Percentiles rank a stretch among this genome's conserved stretches.
These are phyloP conservation scores for Diaporthe destruens DNA, from an alignment of 2,329 filamentous ascomycete genomes.

Conservation along the genomic window DNA sequence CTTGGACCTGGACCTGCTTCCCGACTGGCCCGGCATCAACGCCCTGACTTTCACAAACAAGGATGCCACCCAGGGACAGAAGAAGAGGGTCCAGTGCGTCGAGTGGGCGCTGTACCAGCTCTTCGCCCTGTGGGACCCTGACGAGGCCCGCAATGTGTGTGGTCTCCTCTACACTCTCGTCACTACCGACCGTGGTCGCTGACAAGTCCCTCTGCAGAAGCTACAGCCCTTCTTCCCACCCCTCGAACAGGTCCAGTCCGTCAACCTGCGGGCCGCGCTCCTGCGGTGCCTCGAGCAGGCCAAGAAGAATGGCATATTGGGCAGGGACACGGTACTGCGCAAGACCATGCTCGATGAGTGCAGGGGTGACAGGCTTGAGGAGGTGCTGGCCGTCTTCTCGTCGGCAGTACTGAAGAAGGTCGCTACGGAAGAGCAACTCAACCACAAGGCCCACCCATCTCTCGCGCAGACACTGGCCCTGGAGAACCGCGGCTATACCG, in stretches of 20 bases:
- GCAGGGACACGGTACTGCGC: constrained; percentile 82
- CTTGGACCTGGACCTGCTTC: constrained; percentile 79
- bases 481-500: constrained; percentile 69
- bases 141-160: constrained; percentile 78
- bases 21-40: constrained; percentile 85
- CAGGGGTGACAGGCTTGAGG: constrained; percentile 89
- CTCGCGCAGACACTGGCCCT: constrained; percentile 68
- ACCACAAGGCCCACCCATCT: constrained; percentile 53
- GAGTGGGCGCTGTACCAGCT: constrained; percentile 95
- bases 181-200: background rate
- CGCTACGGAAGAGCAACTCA: constrained; percentile 55
- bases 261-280: constrained; percentile 88
- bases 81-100: constrained; percentile 82
- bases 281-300: constrained; percentile 84
- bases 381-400: constrained; percentile 87
- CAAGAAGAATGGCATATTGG: constrained; percentile 88
- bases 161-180: background rate
- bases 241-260: constrained; percentile 87
- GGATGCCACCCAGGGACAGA: constrained; percentile 78
- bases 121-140: constrained; percentile 85
- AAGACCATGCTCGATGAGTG: constrained; percentile 99
- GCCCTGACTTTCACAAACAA: constrained; percentile 76
- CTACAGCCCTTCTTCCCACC: constrained; percentile 92
- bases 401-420: constrained; percentile 82
- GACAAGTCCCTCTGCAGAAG: constrained; percentile 68